Conservation (phyloP, 1,139 yeast genomes). For the Debaryomyces robertsiae region DNA sequence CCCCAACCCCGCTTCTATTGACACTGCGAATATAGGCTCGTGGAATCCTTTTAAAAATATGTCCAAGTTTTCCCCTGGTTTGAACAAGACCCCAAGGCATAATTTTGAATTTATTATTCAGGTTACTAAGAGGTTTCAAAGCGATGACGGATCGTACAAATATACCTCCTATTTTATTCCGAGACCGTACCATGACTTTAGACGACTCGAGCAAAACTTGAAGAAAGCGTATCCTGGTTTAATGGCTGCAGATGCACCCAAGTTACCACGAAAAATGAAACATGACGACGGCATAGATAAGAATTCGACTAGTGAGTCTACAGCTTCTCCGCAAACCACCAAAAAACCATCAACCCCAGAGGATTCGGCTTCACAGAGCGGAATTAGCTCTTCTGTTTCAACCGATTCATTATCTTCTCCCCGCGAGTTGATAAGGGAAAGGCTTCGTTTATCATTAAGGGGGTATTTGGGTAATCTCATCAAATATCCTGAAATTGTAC, state of each 20-base stretch:
- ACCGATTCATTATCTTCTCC: conserved; percentile 1
- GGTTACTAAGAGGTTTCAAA: conserved; percentile 29
- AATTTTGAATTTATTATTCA: conserved; percentile 50
- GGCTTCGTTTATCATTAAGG: conserved; percentile 71
- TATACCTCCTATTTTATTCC: conserved; percentile 49
- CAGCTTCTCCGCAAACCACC: background rate
- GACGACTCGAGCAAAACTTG: conserved; percentile 52
- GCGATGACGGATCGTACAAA: conserved; percentile 22
- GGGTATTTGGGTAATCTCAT: conserved; percentile 64
- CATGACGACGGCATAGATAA: conserved; percentile 31
- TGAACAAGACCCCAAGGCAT: conserved; percentile 25
- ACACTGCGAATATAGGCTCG: conserved; percentile 18
- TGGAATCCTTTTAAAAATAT: conserved; percentile 29
- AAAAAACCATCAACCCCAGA: background rate
- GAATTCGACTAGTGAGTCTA: background rate
- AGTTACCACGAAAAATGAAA: conserved; percentile 54
- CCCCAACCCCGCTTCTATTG: conserved; percentile 28
- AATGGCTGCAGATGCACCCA: conserved; percentile 59
- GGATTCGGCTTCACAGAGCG: background rate
- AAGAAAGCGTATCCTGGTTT: conserved; percentile 69
- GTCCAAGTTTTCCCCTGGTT: conserved; percentile 18
- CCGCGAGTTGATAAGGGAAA: conserved; percentile 47
- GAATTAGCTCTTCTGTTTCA: background rate
- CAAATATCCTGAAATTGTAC: conserved; percentile 56
- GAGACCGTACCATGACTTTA: conserved; percentile 69